Conservation (phyloP, 257 asterid genomes). For the Coffea canephora region DNA sequence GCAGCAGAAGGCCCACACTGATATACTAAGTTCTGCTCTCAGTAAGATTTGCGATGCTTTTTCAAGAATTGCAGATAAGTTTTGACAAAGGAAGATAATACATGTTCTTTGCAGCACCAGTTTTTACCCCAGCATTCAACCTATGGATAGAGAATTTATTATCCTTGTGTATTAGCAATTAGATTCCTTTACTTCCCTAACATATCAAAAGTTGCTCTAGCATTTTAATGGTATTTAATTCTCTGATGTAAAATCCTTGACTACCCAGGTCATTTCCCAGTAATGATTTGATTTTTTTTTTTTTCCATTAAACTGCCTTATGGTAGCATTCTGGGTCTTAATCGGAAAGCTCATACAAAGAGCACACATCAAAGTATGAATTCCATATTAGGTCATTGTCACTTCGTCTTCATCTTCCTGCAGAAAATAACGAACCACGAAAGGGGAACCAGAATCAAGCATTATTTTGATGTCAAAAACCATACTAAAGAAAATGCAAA, state of each 20-base stretch:
- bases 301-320: not conserved
- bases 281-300: not conserved
- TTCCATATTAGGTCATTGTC: not conserved
- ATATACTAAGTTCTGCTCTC: slow-evolving; percentile 43
- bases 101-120: not conserved
- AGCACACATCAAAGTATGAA: not conserved
- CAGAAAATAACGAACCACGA: not conserved
- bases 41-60: slow-evolving; percentile 53
- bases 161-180: not conserved
- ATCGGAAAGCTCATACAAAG: not conserved
- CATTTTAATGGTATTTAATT: not conserved
- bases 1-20: slow-evolving; percentile 48
- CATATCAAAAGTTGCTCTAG: not conserved
- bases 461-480: not conserved
- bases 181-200: not conserved
- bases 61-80: slow-evolving; percentile 50
- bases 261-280: not conserved
- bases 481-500: not conserved
- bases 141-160: not conserved
- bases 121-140: not conserved
- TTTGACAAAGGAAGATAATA: slow-evolving; percentile 14
- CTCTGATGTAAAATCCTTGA: not conserved
- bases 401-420: not conserved
- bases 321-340: not conserved
- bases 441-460: slow-evolving; percentile 2